A percentile compares a stretch with the other conserved stretches of the same genome.
Evolutionary conservation across 148 eudicot genomes (phyloP).

Genomic region (Persicaria maculosa): DNA sequence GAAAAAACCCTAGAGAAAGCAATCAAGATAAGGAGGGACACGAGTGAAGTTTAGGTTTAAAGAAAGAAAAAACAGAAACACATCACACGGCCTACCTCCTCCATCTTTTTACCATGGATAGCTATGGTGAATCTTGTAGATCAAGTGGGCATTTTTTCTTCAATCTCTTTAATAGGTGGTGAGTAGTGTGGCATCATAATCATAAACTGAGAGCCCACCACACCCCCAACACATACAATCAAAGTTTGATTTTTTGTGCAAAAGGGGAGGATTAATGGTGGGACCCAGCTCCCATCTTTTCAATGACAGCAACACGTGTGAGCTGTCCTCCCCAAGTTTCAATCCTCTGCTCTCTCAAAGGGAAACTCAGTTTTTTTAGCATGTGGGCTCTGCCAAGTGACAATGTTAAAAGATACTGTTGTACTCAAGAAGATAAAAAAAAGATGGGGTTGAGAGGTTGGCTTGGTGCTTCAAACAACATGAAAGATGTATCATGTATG

Average conservation of each 20-base stretch:
- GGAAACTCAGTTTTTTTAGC: conserved; percentile 35
- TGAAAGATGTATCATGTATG: too few relatives aligned
- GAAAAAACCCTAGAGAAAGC: neutral
- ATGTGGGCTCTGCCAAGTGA: conserved; percentile 22
- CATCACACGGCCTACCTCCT: neutral
- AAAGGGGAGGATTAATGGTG: conserved; percentile 7
- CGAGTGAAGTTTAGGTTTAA: neutral
- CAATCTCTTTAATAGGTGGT: neutral
- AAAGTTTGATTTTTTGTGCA: conserved; percentile 15
- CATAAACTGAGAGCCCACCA: conserved; percentile 14
- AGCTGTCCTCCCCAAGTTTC: conserved; percentile 29
- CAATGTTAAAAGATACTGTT: too few relatives aligned
- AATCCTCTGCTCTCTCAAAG: conserved; percentile 31
- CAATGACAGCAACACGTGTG: conserved; percentile 45
- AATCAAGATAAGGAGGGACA: neutral
- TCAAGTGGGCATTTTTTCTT: neutral
- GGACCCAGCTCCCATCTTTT: conserved; percentile 17
- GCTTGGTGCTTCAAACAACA: too few relatives aligned
- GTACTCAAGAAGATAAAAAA: too few relatives aligned
- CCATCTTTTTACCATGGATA: neutral
- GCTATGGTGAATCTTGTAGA: conserved; percentile 1
- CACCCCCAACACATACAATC: neutral
- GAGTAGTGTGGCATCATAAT: conserved; percentile 11
- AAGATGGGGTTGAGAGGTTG: too few relatives aligned
- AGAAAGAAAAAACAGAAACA: neutral